These are phyloP conservation scores for Xerocomellus dryophilus DNA, from an alignment of 768 basidiomycete genomes.

Conservation along the genomic window DNA sequence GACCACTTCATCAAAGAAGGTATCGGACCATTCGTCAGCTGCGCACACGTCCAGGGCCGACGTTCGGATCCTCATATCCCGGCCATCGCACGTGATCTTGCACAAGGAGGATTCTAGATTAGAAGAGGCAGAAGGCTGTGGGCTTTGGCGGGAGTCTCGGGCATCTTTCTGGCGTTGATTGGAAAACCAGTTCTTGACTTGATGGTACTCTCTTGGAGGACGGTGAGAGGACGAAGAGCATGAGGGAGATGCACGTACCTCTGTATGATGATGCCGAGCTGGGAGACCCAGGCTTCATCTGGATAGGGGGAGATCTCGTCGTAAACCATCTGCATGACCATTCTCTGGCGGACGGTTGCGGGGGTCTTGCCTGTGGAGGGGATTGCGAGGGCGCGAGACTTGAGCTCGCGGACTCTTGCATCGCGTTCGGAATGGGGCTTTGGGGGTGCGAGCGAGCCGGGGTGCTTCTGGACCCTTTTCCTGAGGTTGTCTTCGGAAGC, in stretches of 20 bases:
- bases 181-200: conserved; percentile 67
- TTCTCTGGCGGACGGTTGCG: conserved; percentile 51
- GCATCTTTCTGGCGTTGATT: conserved; percentile 56
- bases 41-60: conserved; percentile 44
- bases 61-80: conserved; percentile 46
- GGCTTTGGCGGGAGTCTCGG: conserved; percentile 35
- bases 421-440: conserved; percentile 32
- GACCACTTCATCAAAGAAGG: conserved; percentile 58
- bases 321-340: conserved; percentile 61
- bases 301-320: conserved; percentile 67
- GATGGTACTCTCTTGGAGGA: conserved; percentile 48
- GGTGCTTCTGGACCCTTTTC: conserved; percentile 27
- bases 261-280: conserved; percentile 55
- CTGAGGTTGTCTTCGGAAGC: conserved; percentile 28
- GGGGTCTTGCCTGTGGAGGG: conserved; percentile 43
- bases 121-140: conserved; percentile 32
- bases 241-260: conserved; percentile 38
- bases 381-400: conserved; percentile 31
- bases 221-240: background rate
- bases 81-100: conserved; percentile 36
- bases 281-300: conserved; percentile 56
- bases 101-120: conserved; percentile 35
- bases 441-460: conserved; percentile 13
- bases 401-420: conserved; percentile 30
- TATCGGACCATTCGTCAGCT: conserved; percentile 54